These are phyloP conservation scores for Phytophthora foliorum DNA, from an alignment of 352 stramenopile species.

Conservation along the genomic window DNA sequence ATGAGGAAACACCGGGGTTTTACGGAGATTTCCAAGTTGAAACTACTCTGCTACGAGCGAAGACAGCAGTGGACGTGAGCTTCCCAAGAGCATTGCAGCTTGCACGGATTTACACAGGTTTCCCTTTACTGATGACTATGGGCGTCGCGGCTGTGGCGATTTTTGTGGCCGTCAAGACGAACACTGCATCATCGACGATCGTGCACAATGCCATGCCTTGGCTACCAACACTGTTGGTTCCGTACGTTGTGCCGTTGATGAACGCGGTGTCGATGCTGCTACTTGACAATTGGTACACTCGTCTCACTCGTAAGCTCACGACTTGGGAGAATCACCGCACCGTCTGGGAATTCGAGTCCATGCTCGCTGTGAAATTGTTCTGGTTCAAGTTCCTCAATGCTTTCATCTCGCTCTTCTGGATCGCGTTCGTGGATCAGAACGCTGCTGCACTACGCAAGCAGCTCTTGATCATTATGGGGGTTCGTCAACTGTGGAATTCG, in stretches of 20 bases:
- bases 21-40: constrained; percentile 81
- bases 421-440: constrained; percentile 76
- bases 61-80: constrained; percentile 55
- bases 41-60: constrained; percentile 40
- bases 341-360: constrained; percentile 81
- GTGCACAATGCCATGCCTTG: constrained; percentile 44
- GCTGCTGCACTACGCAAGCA: constrained; percentile 62
- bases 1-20: constrained; percentile 58
- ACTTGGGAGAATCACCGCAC: constrained; percentile 87
- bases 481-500: constrained; percentile 78
- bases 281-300: constrained; percentile 78
- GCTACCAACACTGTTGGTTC: constrained; percentile 45
- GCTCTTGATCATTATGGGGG: constrained; percentile 76
- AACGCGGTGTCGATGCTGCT: constrained; percentile 80
- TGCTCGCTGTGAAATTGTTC: constrained; percentile 82
- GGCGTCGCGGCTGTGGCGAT: constrained; percentile 56
- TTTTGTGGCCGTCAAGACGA: constrained; percentile 69
- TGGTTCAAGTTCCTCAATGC: constrained; percentile 89
- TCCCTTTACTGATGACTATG: constrained; percentile 69
- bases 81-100: constrained; percentile 76
- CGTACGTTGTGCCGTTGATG: constrained; percentile 68
- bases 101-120: constrained; percentile 62
- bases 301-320: constrained; percentile 62
- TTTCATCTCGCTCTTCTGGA: constrained; percentile 85
- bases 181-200: constrained; percentile 36